Base-by-base conservation (phyloP, 805 yeast genomes). In the Spathaspora gorwiae region DNA sequence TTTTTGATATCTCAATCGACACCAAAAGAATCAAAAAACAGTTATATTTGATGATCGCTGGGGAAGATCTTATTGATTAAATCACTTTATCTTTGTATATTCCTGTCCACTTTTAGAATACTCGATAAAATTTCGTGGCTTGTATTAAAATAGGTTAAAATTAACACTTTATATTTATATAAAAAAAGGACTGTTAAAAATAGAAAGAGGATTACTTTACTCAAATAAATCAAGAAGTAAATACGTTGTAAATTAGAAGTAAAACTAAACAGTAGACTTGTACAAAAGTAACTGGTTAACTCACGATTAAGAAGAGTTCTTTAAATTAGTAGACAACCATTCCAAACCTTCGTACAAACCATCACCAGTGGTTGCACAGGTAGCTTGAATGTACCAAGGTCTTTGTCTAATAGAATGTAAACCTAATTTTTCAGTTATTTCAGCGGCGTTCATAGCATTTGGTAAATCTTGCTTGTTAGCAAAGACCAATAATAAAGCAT, bases 381-480 rank as follows among this genome's bases (percentile, higher is more conserved):
- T 88, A 57, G 99, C 89, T 78, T 92, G 97, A 69, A 94, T 92
- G 77, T 87, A 92, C 99, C 99, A 94, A 64, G 96, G 96, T 76
- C 98, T 88, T 78, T 90, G 96, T 79, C 96, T 87, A 70, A 94
- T 85, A 46, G 97, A 88, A 72, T 90, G 97, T 66, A 92, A 84
- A 54, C 97, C 97, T 64, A 92, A 81, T 74, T 89, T 90, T 75
- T 90, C 97, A 59, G 97, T 90, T 71, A 92, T 87, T 78, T 92
- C 98, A 56, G 97, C 96, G 56, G 98, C 97, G 69, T 87, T 87
- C 97, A 92, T 90, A 60, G 98, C 97, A 66, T 90, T 90, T 76
- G 97, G 97, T 77, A 92, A 81, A 80, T 92, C 98, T 79, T 92
- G 97, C 75, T 92, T 92, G 81, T 92, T 92, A 60, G 98, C 98